phyloP scores from a whole-genome alignment of 192 early-diverging fungal genomes.

The Chytriomyces hyalinus region DNA sequence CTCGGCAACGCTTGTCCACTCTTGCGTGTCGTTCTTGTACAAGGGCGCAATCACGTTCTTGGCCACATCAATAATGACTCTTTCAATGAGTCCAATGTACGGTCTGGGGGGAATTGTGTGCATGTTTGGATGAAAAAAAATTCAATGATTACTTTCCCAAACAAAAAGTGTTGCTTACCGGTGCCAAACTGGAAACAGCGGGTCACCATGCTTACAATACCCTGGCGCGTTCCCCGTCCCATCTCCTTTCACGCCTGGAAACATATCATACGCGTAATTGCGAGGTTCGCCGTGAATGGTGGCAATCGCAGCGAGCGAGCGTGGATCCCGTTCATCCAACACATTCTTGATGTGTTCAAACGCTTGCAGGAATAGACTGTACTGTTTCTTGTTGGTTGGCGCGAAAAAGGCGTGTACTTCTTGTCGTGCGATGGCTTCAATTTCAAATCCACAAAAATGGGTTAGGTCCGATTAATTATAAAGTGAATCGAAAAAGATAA shows the following conservation, averaged over 20 bases:
- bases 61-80: slow-evolving; percentile 10
- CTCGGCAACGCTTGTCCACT: slow-evolving; percentile 1
- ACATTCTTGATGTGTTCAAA: background rate
- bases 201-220: slow-evolving; percentile 7
- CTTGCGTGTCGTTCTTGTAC: slow-evolving; percentile 9
- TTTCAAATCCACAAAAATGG: no score
- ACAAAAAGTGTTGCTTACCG: background rate
- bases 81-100: slow-evolving; percentile 18
- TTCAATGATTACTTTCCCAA: background rate
- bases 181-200: slow-evolving; percentile 23
- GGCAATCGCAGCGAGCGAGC: background rate
- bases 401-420: slow-evolving; percentile 8
- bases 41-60: background rate
- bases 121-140: background rate
- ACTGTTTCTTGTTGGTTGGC: background rate
- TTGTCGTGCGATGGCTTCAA: background rate
- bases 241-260: slow-evolving; percentile 1
- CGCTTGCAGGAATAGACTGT: slow-evolving; percentile 6
- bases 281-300: slow-evolving; percentile 11
- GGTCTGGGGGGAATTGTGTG: background rate
- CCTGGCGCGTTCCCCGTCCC: background rate
- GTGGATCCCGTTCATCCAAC: background rate
- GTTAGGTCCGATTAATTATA: no score
- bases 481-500: no score
- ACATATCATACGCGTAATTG: slow-evolving; percentile 3